These are phyloP conservation scores for Phytopythium kandeliae DNA, from an alignment of 352 stramenopile genomes.

Conservation along the genomic window DNA sequence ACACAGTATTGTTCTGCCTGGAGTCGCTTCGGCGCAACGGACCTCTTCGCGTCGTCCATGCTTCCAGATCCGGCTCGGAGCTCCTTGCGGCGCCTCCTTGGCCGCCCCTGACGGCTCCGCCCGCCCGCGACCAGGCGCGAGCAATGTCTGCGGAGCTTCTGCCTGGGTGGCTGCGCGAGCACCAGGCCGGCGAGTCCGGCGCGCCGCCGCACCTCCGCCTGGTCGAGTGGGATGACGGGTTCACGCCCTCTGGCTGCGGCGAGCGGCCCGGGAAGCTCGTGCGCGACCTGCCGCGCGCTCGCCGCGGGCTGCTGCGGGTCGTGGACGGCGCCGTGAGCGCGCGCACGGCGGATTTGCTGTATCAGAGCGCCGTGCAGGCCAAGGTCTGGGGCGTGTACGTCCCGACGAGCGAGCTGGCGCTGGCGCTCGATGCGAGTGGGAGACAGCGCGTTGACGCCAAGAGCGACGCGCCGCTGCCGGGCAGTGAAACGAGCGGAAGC, in stretches of 20 bases:
- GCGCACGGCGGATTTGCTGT: slow-evolving; percentile 41
- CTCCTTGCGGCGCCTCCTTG: not conserved
- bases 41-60: no score
- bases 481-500: slow-evolving; percentile 9
- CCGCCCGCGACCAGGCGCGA: no score
- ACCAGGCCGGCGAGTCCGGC: slow-evolving; percentile 4
- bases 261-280: slow-evolving; percentile 36
- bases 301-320: slow-evolving; percentile 21
- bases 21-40: no score
- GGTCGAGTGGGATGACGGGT: slow-evolving; percentile 47
- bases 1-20: no score
- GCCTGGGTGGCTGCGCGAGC: slow-evolving; percentile 16
- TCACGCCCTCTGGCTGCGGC: slow-evolving; percentile 52
- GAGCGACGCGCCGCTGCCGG: slow-evolving; percentile 1
- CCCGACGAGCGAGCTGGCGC: slow-evolving; percentile 16
- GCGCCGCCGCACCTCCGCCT: slow-evolving; percentile 19
- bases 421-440: no score
- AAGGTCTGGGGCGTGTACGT: slow-evolving; percentile 74
- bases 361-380: slow-evolving; percentile 44
- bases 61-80: not conserved
- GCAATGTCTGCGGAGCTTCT: slow-evolving; percentile 12
- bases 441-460: no score
- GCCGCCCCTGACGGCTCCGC: no score
- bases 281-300: slow-evolving; percentile 31
- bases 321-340: slow-evolving; percentile 43